These are phyloP conservation scores for Oryza rufipogon DNA, from an alignment of 176 grass and related monocot genomes.

Conservation along the genomic window DNA sequence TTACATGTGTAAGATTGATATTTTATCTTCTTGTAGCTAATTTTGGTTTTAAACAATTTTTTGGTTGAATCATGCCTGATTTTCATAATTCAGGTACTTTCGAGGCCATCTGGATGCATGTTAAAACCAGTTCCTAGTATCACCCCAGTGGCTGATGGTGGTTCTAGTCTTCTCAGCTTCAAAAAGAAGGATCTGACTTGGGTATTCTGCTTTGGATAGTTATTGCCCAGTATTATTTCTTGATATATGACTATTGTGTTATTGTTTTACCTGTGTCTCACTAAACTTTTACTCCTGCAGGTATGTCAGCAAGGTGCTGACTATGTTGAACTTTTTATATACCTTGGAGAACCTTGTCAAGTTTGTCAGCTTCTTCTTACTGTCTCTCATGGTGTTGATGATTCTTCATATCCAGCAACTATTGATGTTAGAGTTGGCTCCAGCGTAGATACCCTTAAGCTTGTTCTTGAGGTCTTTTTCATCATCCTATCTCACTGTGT, in stretches of 20 bases:
- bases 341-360: conserved; percentile 89
- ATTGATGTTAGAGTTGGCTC: conserved; percentile 95
- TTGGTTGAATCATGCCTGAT: conserved; percentile 21
- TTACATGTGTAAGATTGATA: conserved; percentile 6
- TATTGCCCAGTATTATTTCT: conserved; percentile 15
- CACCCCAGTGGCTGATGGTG: conserved; percentile 71
- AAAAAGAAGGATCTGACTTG: conserved; percentile 94
- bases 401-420: conserved; percentile 80
- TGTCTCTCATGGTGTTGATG: conserved; percentile 78
- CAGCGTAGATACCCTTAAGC: conserved; percentile 86
- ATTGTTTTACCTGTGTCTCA: conserved; percentile 18
- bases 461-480: conserved; percentile 83
- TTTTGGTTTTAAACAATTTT: conserved; percentile 27
- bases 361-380: conserved; percentile 90
- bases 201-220: conserved; percentile 60
- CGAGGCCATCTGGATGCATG: conserved; percentile 86
- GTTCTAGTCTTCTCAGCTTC: conserved; percentile 87
- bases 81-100: conserved; percentile 72
- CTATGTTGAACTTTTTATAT: conserved; percentile 96
- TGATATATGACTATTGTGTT: conserved; percentile 17
- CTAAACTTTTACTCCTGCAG: conserved; percentile 55
- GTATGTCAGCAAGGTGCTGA: conserved; percentile 94
- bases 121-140: conserved; percentile 91
- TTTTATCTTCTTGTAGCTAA: conserved; percentile 24
- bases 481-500: conserved; percentile 37